phyloP scores from a whole-genome alignment of 345 rosid genomes.

The Limnanthes douglasii region DNA sequence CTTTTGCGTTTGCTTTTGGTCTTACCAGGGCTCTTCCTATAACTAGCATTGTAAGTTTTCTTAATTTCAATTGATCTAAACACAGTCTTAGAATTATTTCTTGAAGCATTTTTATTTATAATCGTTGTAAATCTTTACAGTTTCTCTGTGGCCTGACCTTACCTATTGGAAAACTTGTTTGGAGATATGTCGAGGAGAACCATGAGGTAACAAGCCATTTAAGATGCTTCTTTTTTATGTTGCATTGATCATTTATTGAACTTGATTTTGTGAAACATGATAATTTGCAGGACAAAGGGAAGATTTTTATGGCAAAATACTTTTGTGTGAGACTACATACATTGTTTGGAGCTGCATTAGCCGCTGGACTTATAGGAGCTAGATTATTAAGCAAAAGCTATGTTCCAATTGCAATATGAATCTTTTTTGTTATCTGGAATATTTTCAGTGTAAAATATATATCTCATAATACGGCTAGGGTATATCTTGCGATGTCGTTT shows the following conservation, averaged over 20 bases:
- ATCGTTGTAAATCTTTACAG: conserved; percentile 26
- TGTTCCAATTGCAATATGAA: no score
- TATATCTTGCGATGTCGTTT: no score
- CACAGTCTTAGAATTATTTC: background rate
- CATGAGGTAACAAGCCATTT: conserved; percentile 33
- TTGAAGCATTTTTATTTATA: background rate
- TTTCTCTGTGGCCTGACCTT: conserved; percentile 51
- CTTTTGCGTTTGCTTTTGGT: conserved; percentile 32
- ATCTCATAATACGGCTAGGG: no score
- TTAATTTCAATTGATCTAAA: conserved; percentile 1
- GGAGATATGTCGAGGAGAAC: conserved; percentile 54
- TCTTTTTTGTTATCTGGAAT: no score
- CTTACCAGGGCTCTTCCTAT: conserved; percentile 41
- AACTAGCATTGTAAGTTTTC: conserved; percentile 47
- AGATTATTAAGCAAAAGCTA: no score
- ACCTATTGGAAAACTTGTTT: conserved; percentile 52
- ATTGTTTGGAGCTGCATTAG: conserved; percentile 62
- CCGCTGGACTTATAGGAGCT: conserved; percentile 46
- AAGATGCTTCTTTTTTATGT: background rate
- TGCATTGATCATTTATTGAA: background rate
- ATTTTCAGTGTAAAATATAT: no score
- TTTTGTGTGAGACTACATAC: conserved; percentile 76
- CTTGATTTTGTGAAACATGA: background rate
- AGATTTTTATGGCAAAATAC: conserved; percentile 92
- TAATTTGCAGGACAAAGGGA: conserved; percentile 49